Evolutionary conservation across 371 early-diverging fungal genomes (phyloP), one percentile per base, ranked within the genome.

Genomic region (Gilbertella persicaria): DNA sequence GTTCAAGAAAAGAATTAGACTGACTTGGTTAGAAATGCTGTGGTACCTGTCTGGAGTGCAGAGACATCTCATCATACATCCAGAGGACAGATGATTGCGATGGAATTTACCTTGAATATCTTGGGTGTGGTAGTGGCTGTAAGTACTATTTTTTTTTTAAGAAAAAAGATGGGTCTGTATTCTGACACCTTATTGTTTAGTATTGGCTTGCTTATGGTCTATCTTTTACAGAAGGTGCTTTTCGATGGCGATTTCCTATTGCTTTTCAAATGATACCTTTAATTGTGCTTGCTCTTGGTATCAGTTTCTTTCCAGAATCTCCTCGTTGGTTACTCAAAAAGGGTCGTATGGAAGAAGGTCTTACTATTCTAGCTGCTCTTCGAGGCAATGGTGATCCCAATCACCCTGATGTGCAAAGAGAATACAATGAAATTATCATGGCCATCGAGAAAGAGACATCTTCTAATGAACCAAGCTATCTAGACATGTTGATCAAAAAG

Each of bases 21-120:
- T n/a, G n/a, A n/a, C n/a, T n/a, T n/a, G n/a, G n/a, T n/a, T n/a
- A n/a, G n/a, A n/a, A 71, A 70, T 42, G 71, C 75, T 16, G 60
- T 71, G 55, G 71, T 74, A 1, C 75, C 75, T 21, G 71, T 74
- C 7, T 74, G 71, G 71, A 66, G 62, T 45, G 71, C 75, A 21
- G 75, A 74, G 48, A 68, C 65, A 1, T 68, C 71, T 3, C 68
- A 66, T 60, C 64, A 70, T 39, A 62, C 64, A 6, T 64, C 69
- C 13, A 56, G 75, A 28, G 75, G 75, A 26, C 55, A 57, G 47
- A 63, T 75, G 52, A 57, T 72, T 47, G 71, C 70, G 4, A 67
- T 70, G 55, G 75, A 72, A 47, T 72, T 75, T 41, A 72, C 70
- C 0, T 29, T 70, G 1, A 75, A 75, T 36, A 75, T 75, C 17